Evolutionary conservation across 345 rosid species (phyloP).

Genomic region (Citrus mangshanensis): DNA sequence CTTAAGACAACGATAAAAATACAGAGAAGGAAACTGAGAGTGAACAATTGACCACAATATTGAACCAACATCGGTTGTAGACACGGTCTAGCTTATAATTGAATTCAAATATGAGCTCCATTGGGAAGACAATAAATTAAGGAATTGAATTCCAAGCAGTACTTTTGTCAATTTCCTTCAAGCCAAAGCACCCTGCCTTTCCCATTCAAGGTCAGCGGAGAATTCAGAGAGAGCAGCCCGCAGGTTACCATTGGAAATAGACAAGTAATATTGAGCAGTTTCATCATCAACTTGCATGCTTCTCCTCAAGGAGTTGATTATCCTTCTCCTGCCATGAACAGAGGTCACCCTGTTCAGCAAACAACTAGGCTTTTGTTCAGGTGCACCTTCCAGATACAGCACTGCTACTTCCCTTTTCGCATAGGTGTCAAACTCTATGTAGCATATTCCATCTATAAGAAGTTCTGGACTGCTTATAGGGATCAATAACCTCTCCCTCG

Average conservation of each 20-base stretch:
- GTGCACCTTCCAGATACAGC: conserved; percentile 68
- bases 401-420: conserved; percentile 85
- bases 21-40: background rate
- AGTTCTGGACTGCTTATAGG: conserved; percentile 63
- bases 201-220: conserved; percentile 78
- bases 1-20: background rate
- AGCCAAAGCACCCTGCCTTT: conserved; percentile 46
- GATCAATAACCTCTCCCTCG: conserved; percentile 81
- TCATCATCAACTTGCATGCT: conserved; percentile 92
- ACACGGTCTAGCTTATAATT: background rate
- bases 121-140: background rate
- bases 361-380: conserved; percentile 27
- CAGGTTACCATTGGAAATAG: conserved; percentile 71
- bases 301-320: conserved; percentile 69
- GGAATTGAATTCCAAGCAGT: background rate
- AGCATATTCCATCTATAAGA: conserved; percentile 65
- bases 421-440: conserved; percentile 68
- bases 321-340: conserved; percentile 50
- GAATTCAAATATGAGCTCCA: background rate
- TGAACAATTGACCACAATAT: background rate
- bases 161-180: conserved; percentile 1
- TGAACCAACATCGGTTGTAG: background rate
- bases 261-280: conserved; percentile 76
- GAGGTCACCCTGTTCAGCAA: conserved; percentile 38
- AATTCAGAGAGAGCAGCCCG: conserved; percentile 69